Base-by-base conservation (phyloP, 371 early-diverging fungal species). In the Synchytrium microbalum region DNA sequence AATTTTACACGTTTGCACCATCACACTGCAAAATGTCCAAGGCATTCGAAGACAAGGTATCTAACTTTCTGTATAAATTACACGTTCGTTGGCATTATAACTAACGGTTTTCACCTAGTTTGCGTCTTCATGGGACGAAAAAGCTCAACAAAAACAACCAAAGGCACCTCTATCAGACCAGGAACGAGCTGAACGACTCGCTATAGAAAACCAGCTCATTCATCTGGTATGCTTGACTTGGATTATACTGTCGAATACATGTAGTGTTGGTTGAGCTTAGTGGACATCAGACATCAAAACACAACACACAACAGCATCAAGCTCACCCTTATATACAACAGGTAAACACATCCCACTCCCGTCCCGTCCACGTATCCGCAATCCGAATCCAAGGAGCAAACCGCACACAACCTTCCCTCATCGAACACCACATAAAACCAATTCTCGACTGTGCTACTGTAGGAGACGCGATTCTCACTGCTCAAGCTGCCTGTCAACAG, bases 401-500 rank as follows among this genome's bases (percentile, higher is more conserved):
- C 5, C 46, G 46, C 19, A 38, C 46, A 38, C 46, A 19, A 38
- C 46, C 46, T 10, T 38, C 10, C 10, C 10, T 38, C 46, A 38
- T 38, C 19, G 46, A 38, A 38, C 5, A 38, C 5, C 46, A 38
- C 46, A 38, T 38, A 38, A 5, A 10, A 19, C 46, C 46, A 38
- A 38, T 38, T 19, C 46, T 38, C 5, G 46, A 38, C 46, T 5
- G 5, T 19, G 10, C 5, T 10, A 87, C 86, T 2, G 68, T 90
- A 3, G 86, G 83, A 10, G 87, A 88, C 57, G 80, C 87, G 32
- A 74, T 90, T 30, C 79, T 78, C 59, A 75, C 73, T 54, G 70
- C 86, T 10, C 86, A 89, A 62, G 72, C 79, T 24, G 81, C 83
- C 1, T 88, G 83, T 2, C 83, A 79, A 25, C 77, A 79, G 55